Evolutionary conservation across 352 stramenopile species (phyloP).

Genomic region (Plasmopara muralis): DNA sequence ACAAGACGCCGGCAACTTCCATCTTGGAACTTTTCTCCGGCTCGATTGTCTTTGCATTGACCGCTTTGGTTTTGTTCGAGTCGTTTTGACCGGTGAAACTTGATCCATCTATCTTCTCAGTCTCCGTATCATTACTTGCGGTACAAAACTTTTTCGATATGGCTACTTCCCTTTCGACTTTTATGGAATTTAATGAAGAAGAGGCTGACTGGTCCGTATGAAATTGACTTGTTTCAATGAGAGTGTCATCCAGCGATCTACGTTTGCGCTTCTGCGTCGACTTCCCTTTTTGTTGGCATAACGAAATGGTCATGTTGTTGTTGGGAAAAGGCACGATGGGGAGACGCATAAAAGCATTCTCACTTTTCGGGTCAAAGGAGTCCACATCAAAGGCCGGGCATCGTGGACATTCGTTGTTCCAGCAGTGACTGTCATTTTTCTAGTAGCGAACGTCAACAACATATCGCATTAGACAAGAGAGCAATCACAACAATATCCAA

Average conservation of each 20-base stretch:
- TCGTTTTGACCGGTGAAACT: constrained; percentile 6
- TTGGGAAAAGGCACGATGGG: constrained; percentile 45
- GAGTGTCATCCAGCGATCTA: constrained; percentile 17
- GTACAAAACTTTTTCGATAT: constrained; percentile 27
- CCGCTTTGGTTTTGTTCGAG: constrained; percentile 9
- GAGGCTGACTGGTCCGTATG: constrained; percentile 8
- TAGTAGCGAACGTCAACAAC: constrained; percentile 1
- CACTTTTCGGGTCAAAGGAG: constrained; percentile 25
- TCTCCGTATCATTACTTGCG: constrained; percentile 17
- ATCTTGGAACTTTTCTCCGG: constrained; percentile 18
- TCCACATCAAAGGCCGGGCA: constrained; percentile 52
- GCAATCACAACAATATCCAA: background rate
- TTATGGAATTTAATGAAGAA: constrained; percentile 28
- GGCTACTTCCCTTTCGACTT: constrained; percentile 30
- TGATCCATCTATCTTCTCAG: constrained; percentile 29
- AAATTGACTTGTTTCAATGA: constrained; percentile 1
- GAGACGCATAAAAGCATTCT: constrained; percentile 47
- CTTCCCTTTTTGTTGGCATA: constrained; percentile 38
- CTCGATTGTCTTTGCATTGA: constrained; percentile 18
- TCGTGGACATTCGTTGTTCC: constrained; percentile 67
- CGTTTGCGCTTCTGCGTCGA: constrained; percentile 49
- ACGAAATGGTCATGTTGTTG: constrained; percentile 42
- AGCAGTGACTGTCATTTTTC: constrained; percentile 29
- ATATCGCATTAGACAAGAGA: constrained; percentile 7
- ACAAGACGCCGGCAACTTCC: constrained; percentile 1